Conservation (phyloP, 176 grass and related monocot genomes). For the Avena eriantha region DNA sequence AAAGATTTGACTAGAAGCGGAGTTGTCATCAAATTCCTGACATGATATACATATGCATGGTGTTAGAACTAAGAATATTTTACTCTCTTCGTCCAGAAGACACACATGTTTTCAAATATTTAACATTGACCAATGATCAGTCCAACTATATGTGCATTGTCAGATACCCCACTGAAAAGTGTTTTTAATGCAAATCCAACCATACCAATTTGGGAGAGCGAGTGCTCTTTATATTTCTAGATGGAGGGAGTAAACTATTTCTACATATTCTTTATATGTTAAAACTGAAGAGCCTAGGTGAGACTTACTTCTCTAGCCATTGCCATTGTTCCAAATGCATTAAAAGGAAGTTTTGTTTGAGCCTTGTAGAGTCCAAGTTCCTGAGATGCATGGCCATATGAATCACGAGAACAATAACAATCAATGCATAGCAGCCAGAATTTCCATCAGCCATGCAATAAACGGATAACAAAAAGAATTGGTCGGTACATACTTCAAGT, state of each 20-base stretch:
- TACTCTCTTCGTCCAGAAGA: neutral
- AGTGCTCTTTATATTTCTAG: neutral
- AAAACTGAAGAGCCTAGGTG: constrained; percentile 29
- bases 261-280: constrained; percentile 18
- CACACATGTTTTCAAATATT: neutral
- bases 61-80: constrained; percentile 35
- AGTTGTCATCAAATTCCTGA: constrained; percentile 99
- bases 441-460: constrained; percentile 8
- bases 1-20: constrained; percentile 94
- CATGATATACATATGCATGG: constrained; percentile 11
- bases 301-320: constrained; percentile 95
- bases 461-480: neutral
- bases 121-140: neutral
- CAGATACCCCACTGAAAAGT: neutral
- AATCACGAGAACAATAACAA: constrained; percentile 11
- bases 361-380: constrained; percentile 96
- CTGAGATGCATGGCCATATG: constrained; percentile 46
- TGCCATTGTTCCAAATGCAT: constrained; percentile 99
- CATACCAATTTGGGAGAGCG: neutral
- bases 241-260: neutral
- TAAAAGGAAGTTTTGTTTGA: constrained; percentile 96
- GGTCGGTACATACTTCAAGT: constrained; percentile 66
- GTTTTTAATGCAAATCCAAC: neutral
- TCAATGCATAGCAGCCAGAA: constrained; percentile 23
- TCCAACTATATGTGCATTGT: neutral